A percentile compares a stretch with the other conserved stretches of the same genome.
Conservation (phyloP, 768 basidiomycete species). For the Boletus vermiculosoides region DNA sequence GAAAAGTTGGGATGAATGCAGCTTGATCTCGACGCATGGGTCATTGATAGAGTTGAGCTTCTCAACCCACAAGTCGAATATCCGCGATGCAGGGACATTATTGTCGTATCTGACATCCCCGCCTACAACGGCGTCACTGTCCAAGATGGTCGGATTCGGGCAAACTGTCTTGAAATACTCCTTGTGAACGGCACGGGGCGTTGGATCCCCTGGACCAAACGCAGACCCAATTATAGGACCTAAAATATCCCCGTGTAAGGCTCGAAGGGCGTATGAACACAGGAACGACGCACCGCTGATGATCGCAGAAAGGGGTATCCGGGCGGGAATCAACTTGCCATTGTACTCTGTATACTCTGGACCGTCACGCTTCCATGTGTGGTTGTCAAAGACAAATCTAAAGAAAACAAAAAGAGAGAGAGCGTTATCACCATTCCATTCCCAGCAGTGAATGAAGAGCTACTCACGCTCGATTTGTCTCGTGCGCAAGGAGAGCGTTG, state of each 20-base stretch:
- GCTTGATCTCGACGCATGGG: constrained; percentile 48
- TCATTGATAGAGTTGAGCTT: constrained; percentile 43
- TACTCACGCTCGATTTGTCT: constrained; percentile 49
- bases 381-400: constrained; percentile 59
- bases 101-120: constrained; percentile 18
- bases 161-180: constrained; percentile 50
- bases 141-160: constrained; percentile 37
- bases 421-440: not conserved
- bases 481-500: constrained; percentile 48
- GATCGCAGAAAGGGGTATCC: constrained; percentile 53
- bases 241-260: constrained; percentile 6
- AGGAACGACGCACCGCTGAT: constrained; percentile 42
- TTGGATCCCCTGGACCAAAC: constrained; percentile 33
- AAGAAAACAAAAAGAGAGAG: not conserved
- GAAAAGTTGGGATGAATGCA: constrained; percentile 43
- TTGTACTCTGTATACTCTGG: constrained; percentile 47
- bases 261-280: not conserved
- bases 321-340: constrained; percentile 50
- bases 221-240: constrained; percentile 47
- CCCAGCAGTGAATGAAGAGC: too few species aligned
- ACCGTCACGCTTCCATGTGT: constrained; percentile 49
- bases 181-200: constrained; percentile 45
- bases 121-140: constrained; percentile 29
- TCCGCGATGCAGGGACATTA: constrained; percentile 32
- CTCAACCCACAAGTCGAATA: constrained; percentile 47